Evolutionary conservation across 148 eudicot species (phyloP).

Genomic region (Rhododendron ovatum): DNA sequence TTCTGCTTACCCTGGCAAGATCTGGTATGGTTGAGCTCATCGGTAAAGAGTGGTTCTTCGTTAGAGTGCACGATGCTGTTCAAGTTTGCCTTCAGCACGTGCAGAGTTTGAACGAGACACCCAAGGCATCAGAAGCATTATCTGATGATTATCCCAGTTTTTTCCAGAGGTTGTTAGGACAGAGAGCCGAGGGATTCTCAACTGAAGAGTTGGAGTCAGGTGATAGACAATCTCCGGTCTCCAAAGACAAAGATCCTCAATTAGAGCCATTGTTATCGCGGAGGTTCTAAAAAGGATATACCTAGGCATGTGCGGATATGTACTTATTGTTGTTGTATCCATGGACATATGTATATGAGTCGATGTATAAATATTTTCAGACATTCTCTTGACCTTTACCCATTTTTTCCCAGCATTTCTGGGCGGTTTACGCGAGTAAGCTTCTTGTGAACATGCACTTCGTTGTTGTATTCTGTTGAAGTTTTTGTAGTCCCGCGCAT

Average conservation of each 20-base stretch:
- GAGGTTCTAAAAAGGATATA: conserved; percentile 23
- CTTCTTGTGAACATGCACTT: background rate
- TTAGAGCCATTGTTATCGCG: conserved; percentile 65
- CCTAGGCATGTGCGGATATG: no score
- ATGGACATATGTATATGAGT: background rate
- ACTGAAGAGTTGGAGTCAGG: conserved; percentile 62
- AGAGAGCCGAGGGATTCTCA: conserved; percentile 40
- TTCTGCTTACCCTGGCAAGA: conserved; percentile 63
- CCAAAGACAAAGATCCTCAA: conserved; percentile 33
- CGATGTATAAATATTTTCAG: background rate
- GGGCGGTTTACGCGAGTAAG: background rate
- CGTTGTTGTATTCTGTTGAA: background rate
- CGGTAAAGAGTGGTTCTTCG: conserved; percentile 95
- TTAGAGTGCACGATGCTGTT: conserved; percentile 93
- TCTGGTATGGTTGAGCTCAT: conserved; percentile 80
- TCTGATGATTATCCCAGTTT: conserved; percentile 32
- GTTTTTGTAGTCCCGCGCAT: background rate
- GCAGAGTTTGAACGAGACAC: conserved; percentile 38
- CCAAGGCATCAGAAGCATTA: conserved; percentile 29
- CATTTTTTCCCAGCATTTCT: background rate
- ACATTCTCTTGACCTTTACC: background rate
- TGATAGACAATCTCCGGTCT: conserved; percentile 15
- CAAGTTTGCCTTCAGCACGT: conserved; percentile 89
- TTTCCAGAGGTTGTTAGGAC: conserved; percentile 38
- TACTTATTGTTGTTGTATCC: background rate